Percentiles rank a stretch among this genome's conserved stretches.
These are phyloP conservation scores for Xerocomus spinulosus DNA, from an alignment of 768 basidiomycete species.

Conservation along the genomic window DNA sequence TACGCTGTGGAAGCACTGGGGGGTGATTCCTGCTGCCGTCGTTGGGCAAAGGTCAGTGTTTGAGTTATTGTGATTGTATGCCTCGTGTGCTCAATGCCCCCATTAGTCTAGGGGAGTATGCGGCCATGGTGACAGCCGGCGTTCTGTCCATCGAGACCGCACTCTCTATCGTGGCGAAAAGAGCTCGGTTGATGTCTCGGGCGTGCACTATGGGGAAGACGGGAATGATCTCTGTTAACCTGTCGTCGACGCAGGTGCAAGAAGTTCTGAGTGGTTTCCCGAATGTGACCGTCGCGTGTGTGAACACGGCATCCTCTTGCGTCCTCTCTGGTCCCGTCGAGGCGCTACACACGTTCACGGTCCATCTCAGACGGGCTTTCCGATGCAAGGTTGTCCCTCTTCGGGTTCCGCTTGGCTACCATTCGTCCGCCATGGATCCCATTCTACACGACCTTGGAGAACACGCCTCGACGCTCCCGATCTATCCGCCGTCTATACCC, in stretches of 20 bases:
- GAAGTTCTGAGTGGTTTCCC: conserved; percentile 35
- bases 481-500: conserved; percentile 50
- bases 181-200: conserved; percentile 52
- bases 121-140: conserved; percentile 59
- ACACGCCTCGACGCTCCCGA: conserved; percentile 34
- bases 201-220: conserved; percentile 43
- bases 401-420: conserved; percentile 58
- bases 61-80: not conserved
- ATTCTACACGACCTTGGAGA: conserved; percentile 45
- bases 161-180: conserved; percentile 50
- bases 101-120: conserved; percentile 69
- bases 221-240: conserved; percentile 59
- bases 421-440: conserved; percentile 61
- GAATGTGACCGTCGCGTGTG: conserved; percentile 51
- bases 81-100: not conserved
- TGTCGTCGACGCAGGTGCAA: conserved; percentile 33
- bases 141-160: conserved; percentile 56
- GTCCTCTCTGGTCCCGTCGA: conserved; percentile 54
- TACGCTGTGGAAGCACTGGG: conserved; percentile 66
- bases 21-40: conserved; percentile 54
- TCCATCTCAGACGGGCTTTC: conserved; percentile 34
- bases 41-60: conserved; percentile 64
- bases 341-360: conserved; percentile 40
- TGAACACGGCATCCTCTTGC: conserved; percentile 54
- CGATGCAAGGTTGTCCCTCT: conserved; percentile 42